A percentile compares a stretch with the other conserved stretches of the same genome.
Evolutionary conservation across 2,329 filamentous ascomycete genomes (phyloP).

Genomic region (Talaromyces sp.): DNA sequence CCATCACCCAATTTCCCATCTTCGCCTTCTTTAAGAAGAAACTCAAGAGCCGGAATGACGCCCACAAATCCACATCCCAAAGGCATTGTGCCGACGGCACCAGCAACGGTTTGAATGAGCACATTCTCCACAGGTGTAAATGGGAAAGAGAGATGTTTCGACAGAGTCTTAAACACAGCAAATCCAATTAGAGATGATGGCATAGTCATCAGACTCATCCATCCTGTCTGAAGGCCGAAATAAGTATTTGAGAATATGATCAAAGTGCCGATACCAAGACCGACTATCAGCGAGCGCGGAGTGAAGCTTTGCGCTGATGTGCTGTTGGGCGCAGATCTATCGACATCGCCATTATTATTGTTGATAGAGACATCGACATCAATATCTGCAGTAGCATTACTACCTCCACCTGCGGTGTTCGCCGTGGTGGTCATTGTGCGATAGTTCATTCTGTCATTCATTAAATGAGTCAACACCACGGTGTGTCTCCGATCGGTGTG

Average conservation of each 20-base stretch:
- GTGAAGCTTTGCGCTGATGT: constrained; percentile 65
- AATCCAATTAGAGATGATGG: constrained; percentile 91
- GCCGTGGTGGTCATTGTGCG: constrained; percentile 22
- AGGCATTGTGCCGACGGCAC: constrained; percentile 94
- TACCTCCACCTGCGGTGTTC: background rate
- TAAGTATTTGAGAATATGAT: constrained; percentile 98
- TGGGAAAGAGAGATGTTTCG: constrained; percentile 66
- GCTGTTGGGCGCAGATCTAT: constrained; percentile 2
- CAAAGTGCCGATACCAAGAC: constrained; percentile 76
- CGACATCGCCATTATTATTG: background rate
- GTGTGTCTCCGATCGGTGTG: background rate
- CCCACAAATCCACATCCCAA: constrained; percentile 93
- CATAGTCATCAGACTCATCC: constrained; percentile 91
- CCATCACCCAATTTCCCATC: constrained; percentile 72
- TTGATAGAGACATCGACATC: background rate
- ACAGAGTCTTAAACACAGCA: constrained; percentile 79
- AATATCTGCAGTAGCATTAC: background rate
- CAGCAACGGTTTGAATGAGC: constrained; percentile 90
- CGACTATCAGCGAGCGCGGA: constrained; percentile 69
- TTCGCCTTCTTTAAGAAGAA: constrained; percentile 70
- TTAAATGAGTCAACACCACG: background rate
- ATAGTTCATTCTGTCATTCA: constrained; percentile 29
- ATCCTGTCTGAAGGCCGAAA: constrained; percentile 90
- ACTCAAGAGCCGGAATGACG: constrained; percentile 88
- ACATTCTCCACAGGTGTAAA: constrained; percentile 97